Evolutionary conservation across 225 moss, liverwort and hornwort genomes (phyloP).

Genomic region (Climacium dendroides): DNA sequence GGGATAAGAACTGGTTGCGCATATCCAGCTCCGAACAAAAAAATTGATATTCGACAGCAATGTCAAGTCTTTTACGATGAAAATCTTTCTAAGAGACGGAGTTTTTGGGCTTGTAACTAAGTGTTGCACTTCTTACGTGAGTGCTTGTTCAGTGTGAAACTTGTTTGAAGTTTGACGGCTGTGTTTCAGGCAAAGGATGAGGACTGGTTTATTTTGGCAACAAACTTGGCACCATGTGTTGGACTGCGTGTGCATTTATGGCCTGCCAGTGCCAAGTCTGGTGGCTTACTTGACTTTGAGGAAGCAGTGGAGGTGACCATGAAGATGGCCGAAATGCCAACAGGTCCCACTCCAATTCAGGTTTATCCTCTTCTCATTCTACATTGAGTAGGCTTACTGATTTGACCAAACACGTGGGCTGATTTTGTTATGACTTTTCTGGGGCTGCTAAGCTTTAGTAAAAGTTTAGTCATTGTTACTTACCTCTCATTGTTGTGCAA

Average conservation of each 20-base stretch:
- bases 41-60: neutral
- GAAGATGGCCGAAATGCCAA: conserved; percentile 89
- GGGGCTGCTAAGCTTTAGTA: neutral
- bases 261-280: conserved; percentile 41
- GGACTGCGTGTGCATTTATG: conserved; percentile 94
- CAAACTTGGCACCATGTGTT: conserved; percentile 85
- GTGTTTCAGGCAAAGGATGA: conserved; percentile 53
- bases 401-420: neutral
- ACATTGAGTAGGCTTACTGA: neutral
- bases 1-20: neutral
- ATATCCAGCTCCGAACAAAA: neutral
- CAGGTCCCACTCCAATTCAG: conserved; percentile 84
- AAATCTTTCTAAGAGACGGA: neutral
- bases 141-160: neutral
- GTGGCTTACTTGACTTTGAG: conserved; percentile 40
- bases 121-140: neutral
- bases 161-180: neutral
- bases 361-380: conserved; percentile 18
- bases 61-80: neutral
- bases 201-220: conserved; percentile 72
- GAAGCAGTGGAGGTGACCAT: conserved; percentile 72
- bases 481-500: neutral
- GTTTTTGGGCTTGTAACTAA: neutral
- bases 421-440: neutral
- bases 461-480: neutral